Conservation (phyloP, 2,329 filamentous ascomycete genomes). For the Dactylellina drechsleri region DNA sequence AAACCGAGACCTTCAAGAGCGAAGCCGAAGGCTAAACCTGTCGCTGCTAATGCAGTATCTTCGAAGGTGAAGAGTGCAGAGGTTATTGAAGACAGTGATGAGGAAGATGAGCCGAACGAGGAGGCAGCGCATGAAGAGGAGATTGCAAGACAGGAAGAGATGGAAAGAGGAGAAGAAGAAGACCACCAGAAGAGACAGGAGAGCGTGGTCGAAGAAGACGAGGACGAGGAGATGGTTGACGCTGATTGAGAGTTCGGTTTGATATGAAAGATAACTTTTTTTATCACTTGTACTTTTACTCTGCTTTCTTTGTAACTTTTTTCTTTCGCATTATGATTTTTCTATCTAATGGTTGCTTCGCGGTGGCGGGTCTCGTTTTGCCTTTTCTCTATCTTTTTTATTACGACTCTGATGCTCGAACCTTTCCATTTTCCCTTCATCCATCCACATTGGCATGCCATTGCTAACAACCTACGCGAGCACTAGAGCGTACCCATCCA, state of each 20-base stretch:
- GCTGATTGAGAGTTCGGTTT: constrained; percentile 30
- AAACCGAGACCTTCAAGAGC: constrained; percentile 63
- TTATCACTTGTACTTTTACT: constrained; percentile 35
- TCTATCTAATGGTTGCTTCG: constrained; percentile 9
- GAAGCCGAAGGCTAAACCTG: constrained; percentile 66
- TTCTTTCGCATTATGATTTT: constrained; percentile 17
- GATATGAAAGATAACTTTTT: constrained; percentile 2
- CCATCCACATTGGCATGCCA: too few species aligned
- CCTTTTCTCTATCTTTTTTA: constrained; percentile 15
- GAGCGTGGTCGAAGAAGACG: constrained; percentile 63
- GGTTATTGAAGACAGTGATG: constrained; percentile 62
- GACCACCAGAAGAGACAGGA: constrained; percentile 59
- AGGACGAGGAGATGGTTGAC: constrained; percentile 64
- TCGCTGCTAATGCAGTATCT: constrained; percentile 60
- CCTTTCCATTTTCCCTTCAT: too few species aligned
- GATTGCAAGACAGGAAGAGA: constrained; percentile 63
- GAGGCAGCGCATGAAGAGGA: constrained; percentile 63
- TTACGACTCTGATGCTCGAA: too few species aligned
- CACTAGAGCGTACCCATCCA: too few species aligned
- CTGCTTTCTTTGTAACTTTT: background rate
- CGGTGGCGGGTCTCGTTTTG: constrained; percentile 22
- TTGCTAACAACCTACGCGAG: too few species aligned
- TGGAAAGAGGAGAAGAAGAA: constrained; percentile 63
- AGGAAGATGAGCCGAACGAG: constrained; percentile 63
- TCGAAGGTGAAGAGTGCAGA: constrained; percentile 63